Conservation (phyloP, 2,329 filamentous ascomycete species). For the Pezicula carpinea region DNA sequence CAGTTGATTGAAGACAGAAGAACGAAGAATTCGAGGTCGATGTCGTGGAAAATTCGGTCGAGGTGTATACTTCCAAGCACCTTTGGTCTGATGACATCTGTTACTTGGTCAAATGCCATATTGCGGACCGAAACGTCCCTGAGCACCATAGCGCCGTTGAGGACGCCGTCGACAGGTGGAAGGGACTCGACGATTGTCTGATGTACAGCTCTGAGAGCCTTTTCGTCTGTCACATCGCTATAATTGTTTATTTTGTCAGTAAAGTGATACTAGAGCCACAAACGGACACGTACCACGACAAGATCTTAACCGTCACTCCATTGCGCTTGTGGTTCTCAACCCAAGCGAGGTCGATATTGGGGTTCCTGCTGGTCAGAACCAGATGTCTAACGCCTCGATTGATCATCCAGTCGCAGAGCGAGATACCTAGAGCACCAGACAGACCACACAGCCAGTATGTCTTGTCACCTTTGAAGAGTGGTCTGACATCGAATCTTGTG, state of each 20-base stretch:
- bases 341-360: constrained; percentile 7
- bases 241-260: constrained; percentile 1
- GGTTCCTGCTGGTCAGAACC: constrained; percentile 34
- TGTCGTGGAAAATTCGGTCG: constrained; percentile 24
- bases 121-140: constrained; percentile 28
- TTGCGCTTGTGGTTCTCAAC: constrained; percentile 18
- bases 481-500: neutral
- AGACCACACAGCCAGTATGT: constrained; percentile 29
- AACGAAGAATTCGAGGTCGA: constrained; percentile 31
- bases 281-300: constrained; percentile 1
- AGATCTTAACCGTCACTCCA: constrained; percentile 18
- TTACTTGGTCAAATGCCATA: constrained; percentile 22
- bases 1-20: constrained; percentile 27
- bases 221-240: constrained; percentile 17
- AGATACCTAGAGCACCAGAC: constrained; percentile 27
- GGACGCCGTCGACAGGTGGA: constrained; percentile 33
- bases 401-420: constrained; percentile 35
- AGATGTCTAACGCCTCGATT: constrained; percentile 31
- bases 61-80: constrained; percentile 26
- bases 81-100: constrained; percentile 28
- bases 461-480: constrained; percentile 14
- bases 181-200: neutral
- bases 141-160: constrained; percentile 40
- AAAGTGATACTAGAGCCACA: neutral
- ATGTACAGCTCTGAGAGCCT: constrained; percentile 4